Evolutionary conservation across 805 yeast genomes (phyloP), one percentile per base, ranked within the genome.

Genomic region (Isabelozyma heimii): DNA sequence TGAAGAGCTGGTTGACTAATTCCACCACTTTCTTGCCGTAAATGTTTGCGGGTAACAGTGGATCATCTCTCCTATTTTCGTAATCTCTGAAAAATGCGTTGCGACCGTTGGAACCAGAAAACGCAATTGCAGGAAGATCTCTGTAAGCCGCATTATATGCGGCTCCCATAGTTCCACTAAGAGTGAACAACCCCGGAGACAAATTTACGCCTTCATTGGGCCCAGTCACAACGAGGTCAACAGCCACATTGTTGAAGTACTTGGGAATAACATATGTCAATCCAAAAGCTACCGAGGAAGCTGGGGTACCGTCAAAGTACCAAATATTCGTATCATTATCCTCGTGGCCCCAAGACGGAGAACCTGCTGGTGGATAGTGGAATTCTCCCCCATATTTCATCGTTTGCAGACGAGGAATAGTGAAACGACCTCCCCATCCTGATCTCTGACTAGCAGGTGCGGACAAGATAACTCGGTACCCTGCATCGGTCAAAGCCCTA

Each of bases 271-370:
- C 68, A 59, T 76, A 77, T 44, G 74, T 75, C 47, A 78, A 62
- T 20, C 72, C 82, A 54, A 77, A 72, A 4, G 79, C 72, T 39
- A 78, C 79, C 59, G 75, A 75, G 10, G 80, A 70, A 42, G 82
- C 79, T 50, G 84, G 84, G n/a, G 83, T 76, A 52, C 81, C 83
- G 54, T 78, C 76, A 67, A 79, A 77, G 61, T 79, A 79, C 83
- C 83, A 79, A 52, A 75, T 62, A 51, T 76, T 69, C 5, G 15
- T 45, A 20, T 17, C 45, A 14, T 30, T 26, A 37, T 53, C 40
- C 52, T 76, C 81, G 53, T 72, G 74, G 42, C 79, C 80, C 81
- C 80, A 77, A 14, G 80, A 69, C 50, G 80, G 79, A 20, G 69
- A 65, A 37, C 80, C 81, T 3, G 52, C 58, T 51, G 67, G 66